Evolutionary conservation across 2,329 filamentous ascomycete species (phyloP).

Genomic region (Bertia moriformis): DNA sequence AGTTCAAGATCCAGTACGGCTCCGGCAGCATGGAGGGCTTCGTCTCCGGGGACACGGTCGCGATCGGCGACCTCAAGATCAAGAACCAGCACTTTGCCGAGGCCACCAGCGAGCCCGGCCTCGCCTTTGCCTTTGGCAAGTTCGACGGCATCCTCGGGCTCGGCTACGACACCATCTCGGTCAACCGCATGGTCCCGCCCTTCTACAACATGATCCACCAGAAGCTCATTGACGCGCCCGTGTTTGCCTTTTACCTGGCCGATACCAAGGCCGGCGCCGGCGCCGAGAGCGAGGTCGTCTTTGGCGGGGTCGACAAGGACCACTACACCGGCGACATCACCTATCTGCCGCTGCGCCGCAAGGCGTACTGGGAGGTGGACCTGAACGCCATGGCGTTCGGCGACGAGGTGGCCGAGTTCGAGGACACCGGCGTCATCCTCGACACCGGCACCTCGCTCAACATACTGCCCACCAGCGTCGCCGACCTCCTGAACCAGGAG

Average conservation of each 20-base stretch:
- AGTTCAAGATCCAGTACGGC: conserved; percentile 88
- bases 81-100: conserved; percentile 90
- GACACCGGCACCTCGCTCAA: conserved; percentile 98
- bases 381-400: conserved; percentile 85
- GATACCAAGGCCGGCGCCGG: conserved; percentile 52
- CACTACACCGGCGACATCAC: conserved; percentile 76
- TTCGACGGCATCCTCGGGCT: conserved; percentile 96
- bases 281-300: conserved; percentile 77
- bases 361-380: conserved; percentile 99
- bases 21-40: conserved; percentile 89
- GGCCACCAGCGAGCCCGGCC: conserved; percentile 84
- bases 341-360: conserved; percentile 87
- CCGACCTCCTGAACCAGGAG: conserved; percentile 91
- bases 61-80: conserved; percentile 78
- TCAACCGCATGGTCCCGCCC: conserved; percentile 84
- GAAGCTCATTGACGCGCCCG: conserved; percentile 73
- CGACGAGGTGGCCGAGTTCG: conserved; percentile 71
- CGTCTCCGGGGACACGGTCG: conserved; percentile 74
- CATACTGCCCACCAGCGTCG: conserved; percentile 77
- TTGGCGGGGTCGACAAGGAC: conserved; percentile 72
- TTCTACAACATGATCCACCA: conserved; percentile 95
- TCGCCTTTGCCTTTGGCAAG: conserved; percentile 92
- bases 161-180: conserved; percentile 90
- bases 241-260: conserved; percentile 94
- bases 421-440: conserved; percentile 88